phyloP scores from a whole-genome alignment of 805 yeast species.

The Metschnikowia corniflorae region DNA sequence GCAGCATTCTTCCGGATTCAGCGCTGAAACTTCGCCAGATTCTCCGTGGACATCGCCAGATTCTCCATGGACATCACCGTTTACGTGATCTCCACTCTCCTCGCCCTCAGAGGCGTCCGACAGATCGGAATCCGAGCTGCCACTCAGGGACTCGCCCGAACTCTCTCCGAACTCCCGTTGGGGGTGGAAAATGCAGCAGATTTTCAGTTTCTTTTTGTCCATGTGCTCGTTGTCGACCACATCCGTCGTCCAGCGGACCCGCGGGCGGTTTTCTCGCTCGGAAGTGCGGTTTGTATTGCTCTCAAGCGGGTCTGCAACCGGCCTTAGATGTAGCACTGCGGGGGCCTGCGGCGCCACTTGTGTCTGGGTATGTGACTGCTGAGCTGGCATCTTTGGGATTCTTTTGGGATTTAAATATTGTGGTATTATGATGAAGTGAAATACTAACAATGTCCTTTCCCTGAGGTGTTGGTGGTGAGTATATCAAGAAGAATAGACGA shows the following conservation, averaged over 20 bases:
- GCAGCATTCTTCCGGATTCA: constrained; percentile 1
- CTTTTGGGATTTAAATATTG: not conserved
- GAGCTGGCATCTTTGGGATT: not conserved
- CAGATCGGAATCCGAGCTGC: constrained; percentile 31
- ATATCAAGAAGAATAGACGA: too few species aligned
- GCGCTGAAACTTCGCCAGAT: not conserved
- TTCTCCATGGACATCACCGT: constrained; percentile 25
- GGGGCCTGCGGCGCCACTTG: not conserved
- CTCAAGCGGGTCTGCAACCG: constrained; percentile 2
- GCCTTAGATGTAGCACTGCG: constrained; percentile 19
- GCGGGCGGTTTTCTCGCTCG: constrained; percentile 23
- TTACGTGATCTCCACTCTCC: constrained; percentile 7
- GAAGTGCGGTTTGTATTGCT: not conserved
- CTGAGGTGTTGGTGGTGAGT: too few species aligned
- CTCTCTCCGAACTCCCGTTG: constrained; percentile 55
- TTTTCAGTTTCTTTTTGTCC: constrained; percentile 85
- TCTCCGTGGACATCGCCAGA: too few species aligned
- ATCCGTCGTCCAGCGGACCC: constrained; percentile 81
- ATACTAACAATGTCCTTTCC: too few species aligned
- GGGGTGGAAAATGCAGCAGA: constrained; percentile 87
- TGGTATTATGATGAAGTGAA: too few species aligned
- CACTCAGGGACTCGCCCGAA: constrained; percentile 15
- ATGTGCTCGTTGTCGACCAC: constrained; percentile 87
- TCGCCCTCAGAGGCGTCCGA: constrained; percentile 21
- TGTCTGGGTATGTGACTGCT: constrained; percentile 5